A percentile compares a stretch with the other conserved stretches of the same genome.
Evolutionary conservation across 495 filamentous ascomycete genomes (phyloP).

Genomic region (Aspergillus baeticus): DNA sequence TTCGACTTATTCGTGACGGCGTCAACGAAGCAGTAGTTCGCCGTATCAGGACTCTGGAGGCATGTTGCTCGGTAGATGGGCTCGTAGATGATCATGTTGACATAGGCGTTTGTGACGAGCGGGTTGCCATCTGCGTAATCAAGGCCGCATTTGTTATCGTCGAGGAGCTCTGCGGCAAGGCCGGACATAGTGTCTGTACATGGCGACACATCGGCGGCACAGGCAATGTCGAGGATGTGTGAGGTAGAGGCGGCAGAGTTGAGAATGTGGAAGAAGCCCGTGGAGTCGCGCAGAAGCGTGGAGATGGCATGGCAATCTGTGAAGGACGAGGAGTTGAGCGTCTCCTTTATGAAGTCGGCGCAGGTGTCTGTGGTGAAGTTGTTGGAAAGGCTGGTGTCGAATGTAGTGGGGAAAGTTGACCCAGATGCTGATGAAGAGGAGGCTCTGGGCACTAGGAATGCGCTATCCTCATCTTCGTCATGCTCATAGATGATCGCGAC

Average conservation of each 20-base stretch:
- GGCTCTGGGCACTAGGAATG: neutral
- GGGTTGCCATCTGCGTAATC: slow-evolving; percentile 68
- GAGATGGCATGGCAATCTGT: slow-evolving; percentile 71
- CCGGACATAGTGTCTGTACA: slow-evolving; percentile 60
- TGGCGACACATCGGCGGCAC: slow-evolving; percentile 54
- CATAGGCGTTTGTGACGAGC: slow-evolving; percentile 69
- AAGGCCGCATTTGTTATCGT: slow-evolving; percentile 59
- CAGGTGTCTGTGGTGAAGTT: slow-evolving; percentile 68
- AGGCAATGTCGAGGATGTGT: slow-evolving; percentile 68
- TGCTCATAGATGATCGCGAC: neutral
- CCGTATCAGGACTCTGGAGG: slow-evolving; percentile 50
- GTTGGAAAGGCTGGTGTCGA: slow-evolving; percentile 66
- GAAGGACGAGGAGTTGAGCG: slow-evolving; percentile 58
- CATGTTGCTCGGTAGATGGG: slow-evolving; percentile 79
- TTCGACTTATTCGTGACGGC: slow-evolving; percentile 73
- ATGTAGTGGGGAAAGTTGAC: slow-evolving; percentile 59
- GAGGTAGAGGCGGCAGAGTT: slow-evolving; percentile 65
- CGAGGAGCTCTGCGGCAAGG: slow-evolving; percentile 59
- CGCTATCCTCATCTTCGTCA: neutral
- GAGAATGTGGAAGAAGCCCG: slow-evolving; percentile 73
- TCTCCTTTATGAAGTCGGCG: slow-evolving; percentile 43
- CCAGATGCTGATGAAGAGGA: neutral
- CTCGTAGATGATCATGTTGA: slow-evolving; percentile 68
- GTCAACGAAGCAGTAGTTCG: slow-evolving; percentile 69
- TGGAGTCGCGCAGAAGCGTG: slow-evolving; percentile 68